phyloP scores from a whole-genome alignment of 169 alveolate genomes.

The Plasmodium malariae region DNA sequence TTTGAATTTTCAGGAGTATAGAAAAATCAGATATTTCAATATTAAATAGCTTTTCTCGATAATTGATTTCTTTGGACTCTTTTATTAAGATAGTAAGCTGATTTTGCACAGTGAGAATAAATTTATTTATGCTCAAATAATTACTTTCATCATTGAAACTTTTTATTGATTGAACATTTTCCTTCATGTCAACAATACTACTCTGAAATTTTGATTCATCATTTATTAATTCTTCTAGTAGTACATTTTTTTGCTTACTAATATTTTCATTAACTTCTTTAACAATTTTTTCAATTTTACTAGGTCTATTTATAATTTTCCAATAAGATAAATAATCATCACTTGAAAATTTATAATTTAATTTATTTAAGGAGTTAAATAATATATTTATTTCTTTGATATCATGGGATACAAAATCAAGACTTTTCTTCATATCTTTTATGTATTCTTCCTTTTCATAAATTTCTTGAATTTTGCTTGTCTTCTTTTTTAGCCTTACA shows the following conservation, averaged over 20 bases:
- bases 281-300: slow-evolving; percentile 72
- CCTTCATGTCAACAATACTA: slow-evolving; percentile 74
- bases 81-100: slow-evolving; percentile 58
- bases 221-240: slow-evolving; percentile 72
- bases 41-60: slow-evolving; percentile 55
- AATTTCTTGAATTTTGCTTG: slow-evolving; percentile 63
- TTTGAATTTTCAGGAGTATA: slow-evolving; percentile 59
- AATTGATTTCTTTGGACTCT: slow-evolving; percentile 71
- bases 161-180: slow-evolving; percentile 69
- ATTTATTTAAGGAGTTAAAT: slow-evolving; percentile 62
- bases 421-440: slow-evolving; percentile 73
- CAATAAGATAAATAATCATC: slow-evolving; percentile 75
- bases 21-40: slow-evolving; percentile 72
- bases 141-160: slow-evolving; percentile 71
- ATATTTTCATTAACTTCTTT: slow-evolving; percentile 71
- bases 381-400: slow-evolving; percentile 68
- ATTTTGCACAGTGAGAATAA: slow-evolving; percentile 69
- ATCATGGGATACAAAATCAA: slow-evolving; percentile 60
- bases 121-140: slow-evolving; percentile 55
- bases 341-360: slow-evolving; percentile 70
- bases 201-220: slow-evolving; percentile 74
- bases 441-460: slow-evolving; percentile 75
- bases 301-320: slow-evolving; percentile 73
- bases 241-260: slow-evolving; percentile 55
- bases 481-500: slow-evolving; percentile 64